Evolutionary conservation across 2,329 filamentous ascomycete species (phyloP), one percentile per base, ranked within the genome.

Genomic region (Neonectria punicea): DNA sequence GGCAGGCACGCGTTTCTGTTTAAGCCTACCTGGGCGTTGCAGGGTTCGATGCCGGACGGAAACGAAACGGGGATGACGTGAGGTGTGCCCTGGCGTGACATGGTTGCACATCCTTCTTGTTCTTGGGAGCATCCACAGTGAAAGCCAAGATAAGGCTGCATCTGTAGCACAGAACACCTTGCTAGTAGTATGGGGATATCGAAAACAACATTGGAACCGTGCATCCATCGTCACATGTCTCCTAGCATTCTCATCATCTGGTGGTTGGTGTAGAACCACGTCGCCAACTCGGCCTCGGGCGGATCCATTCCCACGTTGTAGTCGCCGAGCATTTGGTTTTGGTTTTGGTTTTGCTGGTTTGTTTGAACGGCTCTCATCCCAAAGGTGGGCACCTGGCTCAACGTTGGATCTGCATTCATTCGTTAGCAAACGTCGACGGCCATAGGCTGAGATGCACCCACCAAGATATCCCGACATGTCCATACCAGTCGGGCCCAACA

Each of bases 1-100:
- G 61, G 61, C 55, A 34, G 34, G 49, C 49, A 43, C 51, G 5
- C 11, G 18, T 14, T 20, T 54, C 39, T 49, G 55, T 50, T 55
- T 49, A 49, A n/a, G 49, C 43, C 43, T 56, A 51, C 49, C 25
- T 53, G 20, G 41, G 41, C 20, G 34, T 53, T 58, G 49, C 60
- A 63, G 7, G 54, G 54, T 47, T 54, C n/a, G 13, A 44, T 50
- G 18, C 32, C 22, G n/a, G n/a, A 28, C 32, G 30, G 34, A 20
- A 53, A 32, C 44, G 32, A 39, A 47, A 25, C 34, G 34, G 36
- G 34, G 46, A 20, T 11, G 34, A 36, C 36, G 36, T n/a, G 36
- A 16, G 36, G 36, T 39, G 14, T 39, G 28, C 13, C 8, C 16
- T 50, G 28, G 32, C 28, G 18, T 51, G 49, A 18, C 28, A 18